Evolutionary conservation across 345 rosid species (phyloP).

Genomic region (Abelmoschus esculentus): DNA sequence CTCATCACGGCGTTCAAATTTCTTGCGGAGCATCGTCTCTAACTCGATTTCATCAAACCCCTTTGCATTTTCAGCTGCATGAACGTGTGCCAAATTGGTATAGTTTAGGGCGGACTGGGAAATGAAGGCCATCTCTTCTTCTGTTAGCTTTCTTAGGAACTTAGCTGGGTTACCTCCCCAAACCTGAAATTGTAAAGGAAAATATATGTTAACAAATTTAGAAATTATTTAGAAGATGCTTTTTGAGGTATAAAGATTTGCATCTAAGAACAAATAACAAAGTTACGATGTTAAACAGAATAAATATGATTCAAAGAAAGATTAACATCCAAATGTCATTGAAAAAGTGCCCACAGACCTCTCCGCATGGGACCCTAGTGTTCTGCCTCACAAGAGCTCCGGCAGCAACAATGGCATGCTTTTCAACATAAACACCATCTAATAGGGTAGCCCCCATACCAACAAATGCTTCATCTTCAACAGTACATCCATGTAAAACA

Average conservation of each 20-base stretch:
- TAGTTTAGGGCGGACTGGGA: constrained; percentile 61
- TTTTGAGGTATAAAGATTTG: background rate
- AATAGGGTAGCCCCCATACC: constrained; percentile 76
- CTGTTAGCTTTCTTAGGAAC: constrained; percentile 74
- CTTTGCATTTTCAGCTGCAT: constrained; percentile 76
- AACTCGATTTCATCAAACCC: constrained; percentile 59
- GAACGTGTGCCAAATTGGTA: constrained; percentile 66
- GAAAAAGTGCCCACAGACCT: constrained; percentile 37
- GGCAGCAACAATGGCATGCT: constrained; percentile 85
- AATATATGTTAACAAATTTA: background rate
- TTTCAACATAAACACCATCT: constrained; percentile 84
- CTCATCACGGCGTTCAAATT: constrained; percentile 55
- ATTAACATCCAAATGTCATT: background rate
- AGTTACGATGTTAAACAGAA: background rate
- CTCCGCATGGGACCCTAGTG: constrained; percentile 74
- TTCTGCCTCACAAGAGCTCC: constrained; percentile 93
- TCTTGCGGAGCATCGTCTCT: constrained; percentile 66
- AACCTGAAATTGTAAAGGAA: constrained; percentile 35
- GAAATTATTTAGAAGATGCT: background rate
- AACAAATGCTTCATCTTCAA: constrained; percentile 79
- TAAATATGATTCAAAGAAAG: background rate
- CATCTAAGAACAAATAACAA: background rate
- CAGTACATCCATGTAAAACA: constrained; percentile 81
- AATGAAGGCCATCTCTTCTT: constrained; percentile 74
- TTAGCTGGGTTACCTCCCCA: constrained; percentile 95